Conservation (phyloP, 139 green algal species). For the Bryopsis sp. region DNA sequence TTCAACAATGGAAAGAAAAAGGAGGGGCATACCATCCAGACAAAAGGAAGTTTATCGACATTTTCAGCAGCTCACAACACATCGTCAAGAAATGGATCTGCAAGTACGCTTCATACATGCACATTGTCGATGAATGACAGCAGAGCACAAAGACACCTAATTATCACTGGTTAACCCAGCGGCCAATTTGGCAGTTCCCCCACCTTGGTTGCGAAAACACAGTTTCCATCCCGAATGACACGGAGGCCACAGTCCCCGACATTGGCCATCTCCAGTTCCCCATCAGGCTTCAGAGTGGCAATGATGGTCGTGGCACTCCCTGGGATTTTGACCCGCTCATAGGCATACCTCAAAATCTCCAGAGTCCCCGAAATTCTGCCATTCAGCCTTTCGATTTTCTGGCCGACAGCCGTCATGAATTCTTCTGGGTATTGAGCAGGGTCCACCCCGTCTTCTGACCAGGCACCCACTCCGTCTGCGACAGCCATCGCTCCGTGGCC, state of each 20-base stretch:
- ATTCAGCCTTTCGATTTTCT: neutral
- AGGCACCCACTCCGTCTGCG: slow-evolving; percentile 82
- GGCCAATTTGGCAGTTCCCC: neutral
- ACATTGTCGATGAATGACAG: too few relatives aligned
- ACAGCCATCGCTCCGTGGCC: slow-evolving; percentile 52
- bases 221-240: slow-evolving; percentile 45
- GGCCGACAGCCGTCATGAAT: slow-evolving; percentile 34
- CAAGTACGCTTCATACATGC: neutral
- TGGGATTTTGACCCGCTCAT: slow-evolving; percentile 20
- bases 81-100: too few relatives aligned
- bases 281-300: slow-evolving; percentile 21
- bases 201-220: slow-evolving; percentile 50
- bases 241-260: slow-evolving; percentile 66
- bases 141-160: neutral
- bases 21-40: too few relatives aligned
- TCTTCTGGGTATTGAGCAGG: slow-evolving; percentile 51
- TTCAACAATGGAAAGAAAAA: too few relatives aligned
- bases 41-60: too few relatives aligned
- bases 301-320: slow-evolving; percentile 43
- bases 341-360: slow-evolving; percentile 27
- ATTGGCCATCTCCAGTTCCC: slow-evolving; percentile 38
- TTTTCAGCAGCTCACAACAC: too few relatives aligned
- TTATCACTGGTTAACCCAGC: neutral
- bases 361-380: neutral
- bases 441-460: slow-evolving; percentile 63